A percentile compares a stretch with the other conserved stretches of the same genome.
These are phyloP conservation scores for Yamadazyma dendronema DNA, from an alignment of 1,139 yeast genomes.

Conservation along the genomic window DNA sequence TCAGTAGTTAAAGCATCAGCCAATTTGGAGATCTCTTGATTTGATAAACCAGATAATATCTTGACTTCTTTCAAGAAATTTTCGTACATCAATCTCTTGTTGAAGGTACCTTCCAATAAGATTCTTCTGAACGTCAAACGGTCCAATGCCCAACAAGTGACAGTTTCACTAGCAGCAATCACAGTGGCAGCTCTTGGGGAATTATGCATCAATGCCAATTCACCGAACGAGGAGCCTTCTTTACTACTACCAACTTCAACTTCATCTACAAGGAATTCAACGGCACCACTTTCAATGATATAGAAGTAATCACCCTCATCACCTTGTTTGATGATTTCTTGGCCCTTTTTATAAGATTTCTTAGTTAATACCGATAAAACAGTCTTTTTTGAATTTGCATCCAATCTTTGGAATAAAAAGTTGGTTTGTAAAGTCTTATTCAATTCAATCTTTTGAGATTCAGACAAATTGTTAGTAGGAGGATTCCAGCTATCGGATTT, in stretches of 20 bases:
- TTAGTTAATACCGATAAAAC: constrained; percentile 82
- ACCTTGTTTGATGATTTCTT: constrained; percentile 83
- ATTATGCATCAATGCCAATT: constrained; percentile 94
- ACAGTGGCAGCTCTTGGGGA: constrained; percentile 98
- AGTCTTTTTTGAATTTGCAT: constrained; percentile 69
- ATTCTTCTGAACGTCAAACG: constrained; percentile 91
- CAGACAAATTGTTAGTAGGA: constrained; percentile 62
- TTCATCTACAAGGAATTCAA: constrained; percentile 77
- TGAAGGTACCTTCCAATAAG: constrained; percentile 83
- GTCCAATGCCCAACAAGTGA: constrained; percentile 84
- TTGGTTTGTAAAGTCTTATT: constrained; percentile 72
- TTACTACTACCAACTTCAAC: constrained; percentile 70
- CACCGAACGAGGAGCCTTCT: constrained; percentile 92
- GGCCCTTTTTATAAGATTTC: constrained; percentile 56
- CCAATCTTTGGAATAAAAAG: constrained; percentile 77
- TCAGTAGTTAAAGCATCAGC: constrained; percentile 93
- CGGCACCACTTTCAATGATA: constrained; percentile 81
- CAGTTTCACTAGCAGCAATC: constrained; percentile 62
- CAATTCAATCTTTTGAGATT: constrained; percentile 66
- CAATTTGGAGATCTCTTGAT: constrained; percentile 83
- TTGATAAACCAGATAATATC: constrained; percentile 66
- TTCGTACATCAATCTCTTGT: constrained; percentile 88
- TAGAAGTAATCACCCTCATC: constrained; percentile 96
- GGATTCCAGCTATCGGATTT: constrained; percentile 71
- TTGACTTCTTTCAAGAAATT: constrained; percentile 86